Percentiles rank a stretch among this genome's conserved stretches.
phyloP scores from a whole-genome alignment of 208 protist genomes.

The Acanthamoeba sp. region DNA sequence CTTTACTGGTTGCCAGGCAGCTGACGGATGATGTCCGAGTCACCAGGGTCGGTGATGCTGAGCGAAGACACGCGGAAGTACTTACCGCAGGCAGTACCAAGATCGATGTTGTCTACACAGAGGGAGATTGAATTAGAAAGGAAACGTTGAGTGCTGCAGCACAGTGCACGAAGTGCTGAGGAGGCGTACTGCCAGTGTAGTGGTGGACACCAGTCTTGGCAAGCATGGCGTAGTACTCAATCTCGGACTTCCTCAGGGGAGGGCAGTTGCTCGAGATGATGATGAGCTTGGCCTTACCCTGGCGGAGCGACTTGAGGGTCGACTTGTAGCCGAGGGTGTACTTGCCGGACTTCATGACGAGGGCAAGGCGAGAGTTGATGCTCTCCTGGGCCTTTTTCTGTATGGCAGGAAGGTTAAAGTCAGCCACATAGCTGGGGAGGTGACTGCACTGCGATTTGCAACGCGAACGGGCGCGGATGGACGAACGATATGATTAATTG shows the following conservation, averaged over 20 bases:
- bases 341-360: conserved; percentile 99
- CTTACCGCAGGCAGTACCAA: conserved; percentile 99
- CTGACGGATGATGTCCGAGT: conserved; percentile 75
- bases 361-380: conserved; percentile 99
- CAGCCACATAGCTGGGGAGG: background rate
- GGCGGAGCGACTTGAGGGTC: conserved; percentile 97
- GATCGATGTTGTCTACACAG: conserved; percentile 95
- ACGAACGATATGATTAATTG: conserved; percentile 20
- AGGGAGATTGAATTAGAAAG: background rate
- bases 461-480: background rate
- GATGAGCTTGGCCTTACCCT: conserved; percentile 98
- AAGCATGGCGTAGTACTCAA: conserved; percentile 99
- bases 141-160: background rate
- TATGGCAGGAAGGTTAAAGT: background rate
- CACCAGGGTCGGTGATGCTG: conserved; percentile 98
- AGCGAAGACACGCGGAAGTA: conserved; percentile 98
- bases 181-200: conserved; percentile 94
- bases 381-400: conserved; percentile 98
- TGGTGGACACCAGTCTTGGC: conserved; percentile 99
- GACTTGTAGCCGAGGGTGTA: conserved; percentile 98
- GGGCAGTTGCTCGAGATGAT: conserved; percentile 99
- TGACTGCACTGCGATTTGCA: background rate
- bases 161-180: too few species aligned
- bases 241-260: conserved; percentile 98
- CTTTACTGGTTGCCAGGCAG: conserved; percentile 52